Percentiles rank a stretch among this genome's conserved stretches.
Evolutionary conservation across 2,329 filamentous ascomycete genomes (phyloP).

Genomic region (Capronia coronata): DNA sequence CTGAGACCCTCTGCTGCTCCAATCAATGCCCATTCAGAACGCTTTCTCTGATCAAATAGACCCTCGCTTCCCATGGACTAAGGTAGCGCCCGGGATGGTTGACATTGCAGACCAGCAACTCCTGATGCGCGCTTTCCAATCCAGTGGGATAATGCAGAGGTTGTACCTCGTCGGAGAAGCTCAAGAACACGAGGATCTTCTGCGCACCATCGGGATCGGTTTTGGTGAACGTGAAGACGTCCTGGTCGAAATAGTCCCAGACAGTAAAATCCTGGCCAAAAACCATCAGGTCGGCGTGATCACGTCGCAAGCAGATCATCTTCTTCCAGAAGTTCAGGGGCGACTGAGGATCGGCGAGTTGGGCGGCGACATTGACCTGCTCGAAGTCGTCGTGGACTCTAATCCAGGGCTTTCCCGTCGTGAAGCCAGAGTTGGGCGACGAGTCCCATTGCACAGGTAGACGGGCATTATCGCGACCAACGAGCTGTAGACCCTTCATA

Average conservation of each 20-base stretch:
- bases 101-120: constrained; percentile 24
- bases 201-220: constrained; percentile 32
- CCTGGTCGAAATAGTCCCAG: constrained; percentile 46
- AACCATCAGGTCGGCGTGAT: constrained; percentile 56
- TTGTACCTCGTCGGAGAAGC: constrained; percentile 25
- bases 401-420: constrained; percentile 61
- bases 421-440: constrained; percentile 59
- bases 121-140: constrained; percentile 12
- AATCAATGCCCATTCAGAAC: constrained; percentile 17
- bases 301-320: constrained; percentile 55
- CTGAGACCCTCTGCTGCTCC: too few species aligned
- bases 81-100: constrained; percentile 24
- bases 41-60: constrained; percentile 20
- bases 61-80: constrained; percentile 26
- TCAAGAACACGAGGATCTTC: constrained; percentile 25
- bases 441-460: constrained; percentile 66
- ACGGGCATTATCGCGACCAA: constrained; percentile 61
- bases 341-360: constrained; percentile 39
- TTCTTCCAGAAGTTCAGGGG: constrained; percentile 57
- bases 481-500: constrained; percentile 43
- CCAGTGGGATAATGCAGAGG: constrained; percentile 23
- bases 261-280: constrained; percentile 57
- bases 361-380: constrained; percentile 54
- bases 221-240: constrained; percentile 51
- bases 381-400: constrained; percentile 57